Base-by-base conservation (phyloP, 768 basidiomycete genomes). In the Rhodotorula kratochvilovae region DNA sequence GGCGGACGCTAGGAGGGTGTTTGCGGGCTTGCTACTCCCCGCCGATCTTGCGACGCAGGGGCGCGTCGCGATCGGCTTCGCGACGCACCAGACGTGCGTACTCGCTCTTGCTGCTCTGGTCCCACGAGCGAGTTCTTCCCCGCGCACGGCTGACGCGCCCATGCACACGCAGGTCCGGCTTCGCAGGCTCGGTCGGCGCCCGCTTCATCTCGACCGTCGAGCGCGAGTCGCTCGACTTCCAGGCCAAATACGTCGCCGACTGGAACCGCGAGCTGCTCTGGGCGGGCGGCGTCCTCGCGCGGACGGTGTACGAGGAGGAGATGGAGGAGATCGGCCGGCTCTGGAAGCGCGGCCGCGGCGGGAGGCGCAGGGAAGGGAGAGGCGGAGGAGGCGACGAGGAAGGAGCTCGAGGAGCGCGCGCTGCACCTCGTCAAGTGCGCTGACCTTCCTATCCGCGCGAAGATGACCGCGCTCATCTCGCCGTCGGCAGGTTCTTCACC, bases 201-300 rank as follows among this genome's bases (percentile, higher is more conserved):
- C 84, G 93, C 5, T 96, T 96, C 78, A 94, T 98, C 67, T 91
- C 92, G 17, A 97, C 94, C 0, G 94, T 98, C 15, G 95, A 98
- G 80, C 86, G 95, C 71, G 95, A 98, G 81, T 90, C 89, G 91
- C 55, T 78, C 35, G 76, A 78, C 53, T 67, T 77, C n/a, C 70
- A 75, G 58, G 55, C 68, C 31, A 59, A 63, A 21, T 68, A 70
- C 48, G 74, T 79, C 42, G 68, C 66, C 13, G 73, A 80, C 12
- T 95, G 92, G 93, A 98, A 98, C 76, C 87, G 85, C 76, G 94
- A 97, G 76, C 84, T 97, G 11, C 83, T 98, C 12, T 88, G 86
- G 76, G 84, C 92, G 27, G 91, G 91, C 10, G 94, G 92, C 8
- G 87, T 90, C 72, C 84, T 96, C 35, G 84, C 88, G 61, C 88